phyloP scores from a whole-genome alignment of 1,139 yeast species.

The Taphrina sp. region DNA sequence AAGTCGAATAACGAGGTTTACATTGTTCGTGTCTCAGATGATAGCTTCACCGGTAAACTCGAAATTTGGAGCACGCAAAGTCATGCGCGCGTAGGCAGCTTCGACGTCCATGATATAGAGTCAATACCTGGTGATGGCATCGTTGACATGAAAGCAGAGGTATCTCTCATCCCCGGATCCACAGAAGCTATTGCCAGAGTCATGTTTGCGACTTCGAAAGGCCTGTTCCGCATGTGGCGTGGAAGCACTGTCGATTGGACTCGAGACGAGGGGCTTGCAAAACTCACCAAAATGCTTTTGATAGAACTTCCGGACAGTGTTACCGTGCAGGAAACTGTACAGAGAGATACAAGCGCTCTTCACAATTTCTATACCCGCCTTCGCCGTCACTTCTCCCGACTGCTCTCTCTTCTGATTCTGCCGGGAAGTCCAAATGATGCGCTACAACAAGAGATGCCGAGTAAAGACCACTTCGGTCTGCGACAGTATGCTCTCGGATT shows the following conservation, averaged over 20 bases:
- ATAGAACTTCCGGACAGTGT: slow-evolving; percentile 47
- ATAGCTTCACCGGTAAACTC: neutral
- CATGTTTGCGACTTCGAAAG: slow-evolving; percentile 23
- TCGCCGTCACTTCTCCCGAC: slow-evolving; percentile 45
- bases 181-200: slow-evolving; percentile 11
- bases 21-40: neutral
- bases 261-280: slow-evolving; percentile 52
- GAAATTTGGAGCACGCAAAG: neutral
- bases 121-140: neutral
- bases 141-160: neutral
- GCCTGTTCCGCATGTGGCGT: slow-evolving; percentile 22
- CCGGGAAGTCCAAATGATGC: slow-evolving; percentile 16
- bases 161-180: neutral
- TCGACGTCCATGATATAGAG: neutral
- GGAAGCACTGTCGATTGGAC: slow-evolving; percentile 45
- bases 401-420: slow-evolving; percentile 36
- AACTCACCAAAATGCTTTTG: slow-evolving; percentile 47
- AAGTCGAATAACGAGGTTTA: neutral
- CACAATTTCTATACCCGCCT: slow-evolving; percentile 51
- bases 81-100: neutral
- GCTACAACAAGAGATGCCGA: slow-evolving; percentile 31
- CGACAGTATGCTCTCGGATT: slow-evolving; percentile 51
- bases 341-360: slow-evolving; percentile 47
- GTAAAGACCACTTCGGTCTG: slow-evolving; percentile 51
- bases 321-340: slow-evolving; percentile 46